phyloP scores from a whole-genome alignment of 805 yeast species.

The Teunomyces tritomae region DNA sequence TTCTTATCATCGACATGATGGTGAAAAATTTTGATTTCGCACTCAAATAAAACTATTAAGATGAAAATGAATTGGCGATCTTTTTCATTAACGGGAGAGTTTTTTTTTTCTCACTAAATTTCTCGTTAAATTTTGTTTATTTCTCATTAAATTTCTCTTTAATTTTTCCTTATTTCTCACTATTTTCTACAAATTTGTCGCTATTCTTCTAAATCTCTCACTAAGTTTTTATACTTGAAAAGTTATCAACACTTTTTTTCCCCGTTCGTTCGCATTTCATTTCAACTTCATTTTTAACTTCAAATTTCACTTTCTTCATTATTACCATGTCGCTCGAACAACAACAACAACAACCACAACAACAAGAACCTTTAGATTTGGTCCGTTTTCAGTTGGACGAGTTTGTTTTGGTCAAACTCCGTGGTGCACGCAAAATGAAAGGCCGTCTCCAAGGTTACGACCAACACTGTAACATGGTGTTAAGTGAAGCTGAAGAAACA shows the following conservation, averaged over 20 bases:
- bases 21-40: slow-evolving; percentile 5
- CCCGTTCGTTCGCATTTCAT: not conserved
- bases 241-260: no score
- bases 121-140: no score
- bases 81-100: not conserved
- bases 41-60: no score
- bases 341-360: slow-evolving; percentile 24
- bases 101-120: not conserved
- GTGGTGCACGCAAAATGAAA: slow-evolving; percentile 90
- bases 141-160: no score
- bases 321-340: slow-evolving; percentile 26
- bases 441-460: slow-evolving; percentile 94
- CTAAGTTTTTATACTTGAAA: no score
- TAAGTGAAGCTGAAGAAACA: slow-evolving; percentile 89
- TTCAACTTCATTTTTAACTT: not conserved
- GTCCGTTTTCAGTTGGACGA: slow-evolving; percentile 86
- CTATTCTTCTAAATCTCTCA: no score
- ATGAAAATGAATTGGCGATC: not conserved
- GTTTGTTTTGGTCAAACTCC: slow-evolving; percentile 77
- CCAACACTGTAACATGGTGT: slow-evolving; percentile 93
- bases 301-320: not conserved
- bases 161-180: no score
- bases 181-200: no score
- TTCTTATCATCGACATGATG: slow-evolving; percentile 7
- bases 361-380: slow-evolving; percentile 81